Percentiles rank a stretch among this genome's conserved stretches.
phyloP scores from a whole-genome alignment of 805 yeast genomes.

The Metschnikowia corniflorae region DNA sequence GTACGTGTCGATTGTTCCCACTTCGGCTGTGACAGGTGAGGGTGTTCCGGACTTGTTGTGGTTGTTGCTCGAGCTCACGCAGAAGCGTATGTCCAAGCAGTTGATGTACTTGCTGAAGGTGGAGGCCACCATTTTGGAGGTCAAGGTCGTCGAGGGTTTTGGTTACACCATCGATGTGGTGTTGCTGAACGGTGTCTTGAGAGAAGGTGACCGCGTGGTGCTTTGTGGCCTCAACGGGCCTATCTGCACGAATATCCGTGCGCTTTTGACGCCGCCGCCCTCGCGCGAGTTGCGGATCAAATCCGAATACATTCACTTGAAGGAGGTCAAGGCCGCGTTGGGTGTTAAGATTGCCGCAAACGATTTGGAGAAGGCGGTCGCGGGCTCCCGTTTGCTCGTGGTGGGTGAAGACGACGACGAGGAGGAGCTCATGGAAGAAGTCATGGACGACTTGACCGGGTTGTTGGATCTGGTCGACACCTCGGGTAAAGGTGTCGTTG shows the following conservation, averaged over 20 bases:
- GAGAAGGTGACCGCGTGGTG: conserved; percentile 93
- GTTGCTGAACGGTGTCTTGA: conserved; percentile 90
- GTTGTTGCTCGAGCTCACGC: conserved; percentile 91
- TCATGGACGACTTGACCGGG: conserved; percentile 97
- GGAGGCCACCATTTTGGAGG: conserved; percentile 96
- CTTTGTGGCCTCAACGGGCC: conserved; percentile 99
- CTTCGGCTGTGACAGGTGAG: conserved; percentile 98
- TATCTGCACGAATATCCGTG: conserved; percentile 92
- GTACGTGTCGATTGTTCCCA: conserved; percentile 94
- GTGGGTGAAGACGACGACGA: conserved; percentile 98
- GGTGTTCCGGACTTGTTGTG: conserved; percentile 99
- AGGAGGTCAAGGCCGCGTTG: conserved; percentile 97
- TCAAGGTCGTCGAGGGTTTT: conserved; percentile 95
- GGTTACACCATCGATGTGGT: conserved; percentile 99
- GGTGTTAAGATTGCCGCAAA: conserved; percentile 99
- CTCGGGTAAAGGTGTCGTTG: conserved; percentile 95
- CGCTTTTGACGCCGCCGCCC: conserved; percentile 96
- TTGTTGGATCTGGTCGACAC: conserved; percentile 91
- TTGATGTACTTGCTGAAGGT: conserved; percentile 91
- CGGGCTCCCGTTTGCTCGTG: conserved; percentile 93
- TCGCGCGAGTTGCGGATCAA: conserved; percentile 92
- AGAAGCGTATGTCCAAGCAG: conserved; percentile 98
- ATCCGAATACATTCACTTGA: conserved; percentile 94
- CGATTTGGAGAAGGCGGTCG: conserved; percentile 97
- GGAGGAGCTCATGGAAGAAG: conserved; percentile 95